phyloP scores from a whole-genome alignment of 371 early-diverging fungal genomes.

The Zopfochytrium polystomum region DNA sequence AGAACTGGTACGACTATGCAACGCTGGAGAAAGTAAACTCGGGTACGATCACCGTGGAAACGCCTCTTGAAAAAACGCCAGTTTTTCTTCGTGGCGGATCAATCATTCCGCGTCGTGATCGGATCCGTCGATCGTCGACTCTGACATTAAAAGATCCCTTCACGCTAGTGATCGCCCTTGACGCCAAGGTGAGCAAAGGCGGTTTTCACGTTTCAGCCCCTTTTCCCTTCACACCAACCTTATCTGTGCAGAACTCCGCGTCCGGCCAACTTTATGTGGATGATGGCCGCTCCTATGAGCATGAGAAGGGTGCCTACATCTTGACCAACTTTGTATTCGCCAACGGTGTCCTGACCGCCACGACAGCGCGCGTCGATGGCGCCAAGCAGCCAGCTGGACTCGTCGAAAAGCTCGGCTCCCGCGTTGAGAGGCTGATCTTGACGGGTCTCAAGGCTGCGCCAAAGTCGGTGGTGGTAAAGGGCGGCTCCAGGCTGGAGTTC shows the following conservation, averaged over 20 bases:
- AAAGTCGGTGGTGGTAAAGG: slow-evolving; percentile 14
- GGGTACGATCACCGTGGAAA: slow-evolving; percentile 54
- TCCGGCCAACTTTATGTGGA: slow-evolving; percentile 79
- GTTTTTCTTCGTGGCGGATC: slow-evolving; percentile 83
- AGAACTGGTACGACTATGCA: slow-evolving; percentile 77
- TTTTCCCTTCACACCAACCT: not conserved
- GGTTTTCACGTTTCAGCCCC: not conserved
- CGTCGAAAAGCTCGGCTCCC: slow-evolving; percentile 23
- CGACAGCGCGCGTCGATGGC: not conserved
- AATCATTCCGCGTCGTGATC: slow-evolving; percentile 82
- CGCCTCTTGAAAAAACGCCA: slow-evolving; percentile 74
- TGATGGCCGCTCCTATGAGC: slow-evolving; percentile 83
- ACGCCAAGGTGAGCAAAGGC: slow-evolving; percentile 27
- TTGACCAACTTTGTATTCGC: slow-evolving; percentile 49
- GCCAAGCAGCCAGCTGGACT: not conserved
- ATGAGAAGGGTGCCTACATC: slow-evolving; percentile 62
- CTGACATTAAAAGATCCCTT: slow-evolving; percentile 85
- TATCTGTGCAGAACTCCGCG: slow-evolving; percentile 56
- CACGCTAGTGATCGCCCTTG: slow-evolving; percentile 80
- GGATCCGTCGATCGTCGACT: slow-evolving; percentile 77
- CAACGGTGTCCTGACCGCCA: slow-evolving; percentile 38
- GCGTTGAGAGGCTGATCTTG: slow-evolving; percentile 64
- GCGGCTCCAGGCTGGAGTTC: slow-evolving; percentile 20
- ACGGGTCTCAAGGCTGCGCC: slow-evolving; percentile 44
- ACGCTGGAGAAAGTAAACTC: slow-evolving; percentile 46